Evolutionary conservation across 73 alveolate genomes (phyloP).

Genomic region (Paramecium primaurelia): DNA sequence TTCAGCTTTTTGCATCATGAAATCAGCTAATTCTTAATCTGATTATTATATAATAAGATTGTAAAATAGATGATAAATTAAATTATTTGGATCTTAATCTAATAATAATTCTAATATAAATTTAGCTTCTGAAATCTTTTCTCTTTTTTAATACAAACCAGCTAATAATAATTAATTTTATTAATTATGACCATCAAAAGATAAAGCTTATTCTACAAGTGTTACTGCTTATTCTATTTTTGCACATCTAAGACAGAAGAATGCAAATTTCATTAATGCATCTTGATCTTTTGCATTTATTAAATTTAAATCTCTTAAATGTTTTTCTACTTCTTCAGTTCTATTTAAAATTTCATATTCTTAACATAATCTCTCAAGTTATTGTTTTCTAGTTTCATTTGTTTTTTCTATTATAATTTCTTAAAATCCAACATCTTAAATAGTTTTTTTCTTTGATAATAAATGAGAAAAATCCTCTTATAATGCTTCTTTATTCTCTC

Average conservation of each 20-base stretch:
- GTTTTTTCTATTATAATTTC: slow-evolving; percentile 67
- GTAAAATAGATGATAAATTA: slow-evolving; percentile 66
- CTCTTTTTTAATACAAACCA: slow-evolving; percentile 53
- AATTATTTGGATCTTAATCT: slow-evolving; percentile 63
- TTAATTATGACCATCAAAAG: slow-evolving; percentile 62
- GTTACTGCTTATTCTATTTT: slow-evolving; percentile 76
- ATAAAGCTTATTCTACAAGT: slow-evolving; percentile 70
- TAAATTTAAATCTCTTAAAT: slow-evolving; percentile 69
- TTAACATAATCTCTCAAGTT: slow-evolving; percentile 82
- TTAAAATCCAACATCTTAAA: slow-evolving; percentile 78
- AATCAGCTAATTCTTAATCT: slow-evolving; percentile 68
- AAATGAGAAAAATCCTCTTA: slow-evolving; percentile 85
- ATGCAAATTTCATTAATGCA: slow-evolving; percentile 67
- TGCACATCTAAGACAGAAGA: slow-evolving; percentile 73
- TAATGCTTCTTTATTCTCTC: slow-evolving; percentile 84
- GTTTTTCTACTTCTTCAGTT: slow-evolving; percentile 78
- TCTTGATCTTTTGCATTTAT: slow-evolving; percentile 78
- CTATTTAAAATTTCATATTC: slow-evolving; percentile 90
- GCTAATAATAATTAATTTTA: slow-evolving; percentile 66
- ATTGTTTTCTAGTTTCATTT: slow-evolving; percentile 83
- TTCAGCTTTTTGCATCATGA: slow-evolving; percentile 64
- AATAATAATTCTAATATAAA: slow-evolving; percentile 65
- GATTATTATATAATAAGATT: slow-evolving; percentile 61
- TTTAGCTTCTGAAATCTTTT: slow-evolving; percentile 71
- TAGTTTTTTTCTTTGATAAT: slow-evolving; percentile 71